Evolutionary conservation across 495 filamentous ascomycete genomes (phyloP), one percentile per base, ranked within the genome.

Genomic region (Lichina pygmaea): DNA sequence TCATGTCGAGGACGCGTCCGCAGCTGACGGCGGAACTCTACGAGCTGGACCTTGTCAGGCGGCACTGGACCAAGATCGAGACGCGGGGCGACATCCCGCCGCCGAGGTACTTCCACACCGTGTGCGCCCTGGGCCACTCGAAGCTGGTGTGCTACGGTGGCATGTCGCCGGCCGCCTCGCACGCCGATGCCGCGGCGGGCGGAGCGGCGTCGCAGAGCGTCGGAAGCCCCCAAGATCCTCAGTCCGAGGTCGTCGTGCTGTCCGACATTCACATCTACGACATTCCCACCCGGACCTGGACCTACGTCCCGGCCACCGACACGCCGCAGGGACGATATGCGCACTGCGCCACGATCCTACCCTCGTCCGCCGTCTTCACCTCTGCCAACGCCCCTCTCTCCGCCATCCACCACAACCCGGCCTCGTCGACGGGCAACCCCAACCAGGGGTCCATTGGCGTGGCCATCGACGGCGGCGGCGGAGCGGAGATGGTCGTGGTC

Each of bases 81-180:
- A 70, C 77, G 2, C 67, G 65, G 24, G 89, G 89, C 31, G 83
- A 93, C 53, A 66, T 89, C 38, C 89, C 89, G 8, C 75, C 81
- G 8, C 82, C 91, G 13, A 73, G 89, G 16, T 97, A 97, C 56
- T 97, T 97, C 54, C 89, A 97, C 61, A 93, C 81, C 49, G 77
- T 94, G 51, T 95, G 91, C 55, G 71, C 80, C 6, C 63, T 95
- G 8, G 89, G 91, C 3, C 89, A 94, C 58, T 85, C 80, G 2
- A 97, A 95, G 58, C 65, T 97, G 52, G 89, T 97, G 3, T 93
- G 86, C 59, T 97, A 93, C 61, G 89, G 89, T 41, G 89, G 89
- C 42, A 97, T 97, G 89, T 93, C 86, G 6, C 86, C 85, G 10
- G 50, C 57, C 11, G 37, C 95, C 86, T 93, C 85, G 7, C 86